phyloP scores from a whole-genome alignment of 2,329 filamentous ascomycete genomes.

The Dactylellina leptospora region DNA sequence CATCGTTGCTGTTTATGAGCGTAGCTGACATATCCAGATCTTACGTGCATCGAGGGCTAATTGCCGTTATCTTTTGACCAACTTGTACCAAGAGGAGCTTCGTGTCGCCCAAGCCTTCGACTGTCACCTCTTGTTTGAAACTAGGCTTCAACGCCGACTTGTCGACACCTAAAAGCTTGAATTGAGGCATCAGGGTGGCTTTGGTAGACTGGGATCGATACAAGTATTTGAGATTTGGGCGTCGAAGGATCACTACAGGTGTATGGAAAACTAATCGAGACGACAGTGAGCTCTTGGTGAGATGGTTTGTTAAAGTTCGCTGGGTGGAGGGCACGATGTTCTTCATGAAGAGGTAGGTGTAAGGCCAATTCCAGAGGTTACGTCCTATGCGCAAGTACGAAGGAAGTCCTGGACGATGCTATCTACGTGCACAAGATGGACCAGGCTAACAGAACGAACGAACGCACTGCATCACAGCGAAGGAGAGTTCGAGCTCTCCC shows the following conservation, averaged over 20 bases:
- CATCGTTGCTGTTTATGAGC: no score
- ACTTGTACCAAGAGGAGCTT: constrained; percentile 88
- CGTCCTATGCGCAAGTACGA: no score
- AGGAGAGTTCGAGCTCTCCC: no score
- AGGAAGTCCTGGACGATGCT: no score
- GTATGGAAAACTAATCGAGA: background rate
- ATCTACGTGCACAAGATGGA: no score
- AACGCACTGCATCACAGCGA: no score
- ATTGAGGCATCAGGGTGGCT: constrained; percentile 26
- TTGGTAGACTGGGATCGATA: background rate
- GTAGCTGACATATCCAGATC: no score
- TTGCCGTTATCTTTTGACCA: constrained; percentile 77
- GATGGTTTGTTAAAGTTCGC: background rate
- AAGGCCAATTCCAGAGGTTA: no score
- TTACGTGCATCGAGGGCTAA: constrained; percentile 78
- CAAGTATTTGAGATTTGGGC: background rate
- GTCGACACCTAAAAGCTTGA: constrained; percentile 72
- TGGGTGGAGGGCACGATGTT: background rate
- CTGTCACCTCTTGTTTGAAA: constrained; percentile 86
- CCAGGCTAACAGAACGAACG: no score
- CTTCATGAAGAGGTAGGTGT: background rate
- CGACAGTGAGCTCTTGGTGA: background rate
- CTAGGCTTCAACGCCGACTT: constrained; percentile 76
- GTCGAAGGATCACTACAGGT: background rate
- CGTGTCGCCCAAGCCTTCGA: constrained; percentile 84